Evolutionary conservation across 2,329 filamentous ascomycete species (phyloP).

Genomic region (Plectosphaerella plurivora): DNA sequence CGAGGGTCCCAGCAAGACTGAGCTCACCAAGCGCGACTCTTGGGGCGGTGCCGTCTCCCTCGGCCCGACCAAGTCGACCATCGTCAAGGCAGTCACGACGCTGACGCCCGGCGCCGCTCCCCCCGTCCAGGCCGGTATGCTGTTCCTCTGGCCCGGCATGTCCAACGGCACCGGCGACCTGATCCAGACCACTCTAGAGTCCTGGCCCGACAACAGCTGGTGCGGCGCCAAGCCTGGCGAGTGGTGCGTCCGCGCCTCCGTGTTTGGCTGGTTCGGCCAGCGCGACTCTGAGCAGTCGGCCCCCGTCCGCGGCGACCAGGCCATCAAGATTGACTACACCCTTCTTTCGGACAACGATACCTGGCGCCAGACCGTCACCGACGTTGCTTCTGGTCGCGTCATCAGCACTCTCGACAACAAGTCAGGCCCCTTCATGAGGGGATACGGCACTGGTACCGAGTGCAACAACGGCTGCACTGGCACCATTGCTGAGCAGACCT

Average conservation of each 20-base stretch:
- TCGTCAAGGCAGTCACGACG: slow-evolving; percentile 32
- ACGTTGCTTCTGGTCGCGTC: slow-evolving; percentile 24
- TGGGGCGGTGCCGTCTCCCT: slow-evolving; percentile 7
- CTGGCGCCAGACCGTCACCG: slow-evolving; percentile 23
- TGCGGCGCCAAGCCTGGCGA: slow-evolving; percentile 31
- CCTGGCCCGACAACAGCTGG: slow-evolving; percentile 33
- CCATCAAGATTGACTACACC: slow-evolving; percentile 13
- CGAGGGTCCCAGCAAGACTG: slow-evolving; percentile 2
- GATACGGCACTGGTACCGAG: slow-evolving; percentile 34
- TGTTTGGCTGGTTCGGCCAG: slow-evolving; percentile 34
- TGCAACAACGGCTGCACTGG: slow-evolving; percentile 29
- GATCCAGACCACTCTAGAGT: slow-evolving; percentile 35
- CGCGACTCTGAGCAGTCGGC: neutral
- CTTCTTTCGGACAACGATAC: slow-evolving; percentile 16
- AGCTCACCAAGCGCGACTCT: slow-evolving; percentile 4
- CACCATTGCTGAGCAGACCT: slow-evolving; percentile 31
- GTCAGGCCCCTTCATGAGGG: slow-evolving; percentile 30
- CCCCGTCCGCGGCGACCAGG: too few species aligned
- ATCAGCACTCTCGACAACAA: slow-evolving; percentile 27
- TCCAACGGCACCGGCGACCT: slow-evolving; percentile 38
- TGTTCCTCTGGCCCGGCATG: slow-evolving; percentile 40
- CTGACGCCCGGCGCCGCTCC: slow-evolving; percentile 33
- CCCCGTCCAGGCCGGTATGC: slow-evolving; percentile 26
- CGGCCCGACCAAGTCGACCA: slow-evolving; percentile 16
- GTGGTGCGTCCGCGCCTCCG: slow-evolving; percentile 27